These are phyloP conservation scores for Microbotryum scabiosae DNA, from an alignment of 1,284 basidiomycete genomes.

Conservation along the genomic window DNA sequence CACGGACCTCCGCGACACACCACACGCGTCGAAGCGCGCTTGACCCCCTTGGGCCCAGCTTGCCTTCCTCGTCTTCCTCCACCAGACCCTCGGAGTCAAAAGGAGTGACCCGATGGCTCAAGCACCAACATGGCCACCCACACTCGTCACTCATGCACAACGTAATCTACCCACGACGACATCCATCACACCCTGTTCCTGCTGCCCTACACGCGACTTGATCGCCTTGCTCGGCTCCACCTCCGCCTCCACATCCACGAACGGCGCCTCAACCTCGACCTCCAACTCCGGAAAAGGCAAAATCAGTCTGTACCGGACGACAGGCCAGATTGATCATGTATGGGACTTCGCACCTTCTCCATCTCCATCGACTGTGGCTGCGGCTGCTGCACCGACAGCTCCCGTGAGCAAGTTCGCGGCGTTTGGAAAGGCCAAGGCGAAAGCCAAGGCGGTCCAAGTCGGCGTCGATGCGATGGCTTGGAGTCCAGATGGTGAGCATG, in stretches of 20 bases:
- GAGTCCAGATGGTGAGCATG: slow-evolving; percentile 12
- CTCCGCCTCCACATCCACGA: slow-evolving; percentile 2
- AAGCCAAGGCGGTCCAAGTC: slow-evolving; percentile 3
- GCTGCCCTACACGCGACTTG: slow-evolving; percentile 11
- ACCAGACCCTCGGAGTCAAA: too few relatives aligned
- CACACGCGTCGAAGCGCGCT: too few relatives aligned
- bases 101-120: too few relatives aligned
- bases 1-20: too few relatives aligned
- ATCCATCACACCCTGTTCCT: not conserved
- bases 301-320: slow-evolving; percentile 9
- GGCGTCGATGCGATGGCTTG: slow-evolving; percentile 9
- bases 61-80: too few relatives aligned
- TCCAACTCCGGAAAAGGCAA: slow-evolving; percentile 1
- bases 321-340: slow-evolving; percentile 1
- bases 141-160: not conserved
- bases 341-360: slow-evolving; percentile 18
- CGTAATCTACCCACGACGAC: not conserved
- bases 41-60: too few relatives aligned
- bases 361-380: not conserved
- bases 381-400: slow-evolving; percentile 2
- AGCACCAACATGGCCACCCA: too few relatives aligned
- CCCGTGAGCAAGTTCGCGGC: not conserved
- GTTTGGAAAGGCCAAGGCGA: slow-evolving; percentile 11
- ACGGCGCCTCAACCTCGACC: not conserved
- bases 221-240: slow-evolving; percentile 3